Evolutionary conservation across 441 rosid genomes (phyloP).

Genomic region (Populus hybrid): DNA sequence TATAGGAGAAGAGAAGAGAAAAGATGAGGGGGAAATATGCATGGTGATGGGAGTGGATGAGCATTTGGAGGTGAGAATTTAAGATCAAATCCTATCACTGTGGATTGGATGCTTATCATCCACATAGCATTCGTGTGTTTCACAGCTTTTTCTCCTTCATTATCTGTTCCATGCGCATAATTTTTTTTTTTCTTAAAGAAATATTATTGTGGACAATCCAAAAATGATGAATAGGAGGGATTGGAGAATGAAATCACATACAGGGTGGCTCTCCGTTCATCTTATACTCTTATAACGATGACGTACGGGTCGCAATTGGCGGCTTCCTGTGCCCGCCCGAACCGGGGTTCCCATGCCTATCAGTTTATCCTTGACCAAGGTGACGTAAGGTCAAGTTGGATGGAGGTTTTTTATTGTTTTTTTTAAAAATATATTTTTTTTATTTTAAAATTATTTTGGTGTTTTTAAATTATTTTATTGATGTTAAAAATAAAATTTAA

Average conservation of each 20-base stretch:
- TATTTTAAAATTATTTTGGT: too few relatives aligned
- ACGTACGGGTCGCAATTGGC: not conserved
- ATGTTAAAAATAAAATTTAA: too few relatives aligned
- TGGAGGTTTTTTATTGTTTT: not conserved
- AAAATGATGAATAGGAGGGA: too few relatives aligned
- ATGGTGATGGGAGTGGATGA: conserved; percentile 40
- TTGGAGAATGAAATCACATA: not conserved
- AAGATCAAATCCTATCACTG: conserved; percentile 10
- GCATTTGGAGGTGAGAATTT: conserved; percentile 53
- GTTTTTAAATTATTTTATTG: too few relatives aligned
- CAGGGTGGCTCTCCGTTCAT: not conserved
- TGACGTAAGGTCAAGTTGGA: not conserved
- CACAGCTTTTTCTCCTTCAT: conserved; percentile 4
- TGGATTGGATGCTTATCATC: not conserved
- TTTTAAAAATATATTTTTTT: too few relatives aligned
- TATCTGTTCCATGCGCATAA: not conserved
- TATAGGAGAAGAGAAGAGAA: not conserved
- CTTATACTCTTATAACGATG: not conserved
- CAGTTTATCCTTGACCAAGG: not conserved
- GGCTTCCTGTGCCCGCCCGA: not conserved
- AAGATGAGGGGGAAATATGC: not conserved
- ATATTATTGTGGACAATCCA: not conserved
- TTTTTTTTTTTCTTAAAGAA: too few relatives aligned
- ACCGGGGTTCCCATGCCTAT: not conserved
- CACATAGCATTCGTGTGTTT: conserved; percentile 8